phyloP scores from a whole-genome alignment of 2,329 filamentous ascomycete genomes.

The Geoglossum cookeanum region DNA sequence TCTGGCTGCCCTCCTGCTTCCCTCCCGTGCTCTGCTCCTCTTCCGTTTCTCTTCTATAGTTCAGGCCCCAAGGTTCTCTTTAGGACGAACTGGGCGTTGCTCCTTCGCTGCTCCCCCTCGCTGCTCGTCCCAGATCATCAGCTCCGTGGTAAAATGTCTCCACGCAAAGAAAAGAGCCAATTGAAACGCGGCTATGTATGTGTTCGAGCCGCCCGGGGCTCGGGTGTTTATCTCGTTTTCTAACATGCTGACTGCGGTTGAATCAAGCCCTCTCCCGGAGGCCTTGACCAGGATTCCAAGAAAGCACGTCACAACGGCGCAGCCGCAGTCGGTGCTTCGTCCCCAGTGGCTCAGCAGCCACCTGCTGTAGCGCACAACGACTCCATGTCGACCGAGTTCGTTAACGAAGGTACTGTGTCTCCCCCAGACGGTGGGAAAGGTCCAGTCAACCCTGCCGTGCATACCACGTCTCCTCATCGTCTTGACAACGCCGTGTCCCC shows the following conservation, averaged over 20 bases:
- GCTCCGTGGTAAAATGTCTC: constrained; percentile 27
- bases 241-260: constrained; percentile 9
- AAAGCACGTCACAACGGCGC: constrained; percentile 67
- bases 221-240: constrained; percentile 8
- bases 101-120: too few species aligned
- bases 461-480: constrained; percentile 23
- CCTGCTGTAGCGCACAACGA: constrained; percentile 59
- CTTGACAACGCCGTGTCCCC: constrained; percentile 37
- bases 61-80: not conserved
- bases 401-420: constrained; percentile 54
- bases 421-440: constrained; percentile 42
- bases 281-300: constrained; percentile 45
- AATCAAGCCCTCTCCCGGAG: constrained; percentile 22
- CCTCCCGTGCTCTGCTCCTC: not conserved
- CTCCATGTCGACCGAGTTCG: constrained; percentile 37
- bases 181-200: constrained; percentile 65
- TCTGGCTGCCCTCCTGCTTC: constrained; percentile 4
- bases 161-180: constrained; percentile 55
- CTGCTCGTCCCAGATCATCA: not conserved
- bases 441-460: constrained; percentile 27
- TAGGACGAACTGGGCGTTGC: too few species aligned
- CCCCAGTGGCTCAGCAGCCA: constrained; percentile 50
- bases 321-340: constrained; percentile 32
- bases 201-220: constrained; percentile 13
- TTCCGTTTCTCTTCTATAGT: not conserved